These are phyloP conservation scores for Didymosphaeria variabile DNA, from an alignment of 2,329 filamentous ascomycete genomes.

Conservation along the genomic window DNA sequence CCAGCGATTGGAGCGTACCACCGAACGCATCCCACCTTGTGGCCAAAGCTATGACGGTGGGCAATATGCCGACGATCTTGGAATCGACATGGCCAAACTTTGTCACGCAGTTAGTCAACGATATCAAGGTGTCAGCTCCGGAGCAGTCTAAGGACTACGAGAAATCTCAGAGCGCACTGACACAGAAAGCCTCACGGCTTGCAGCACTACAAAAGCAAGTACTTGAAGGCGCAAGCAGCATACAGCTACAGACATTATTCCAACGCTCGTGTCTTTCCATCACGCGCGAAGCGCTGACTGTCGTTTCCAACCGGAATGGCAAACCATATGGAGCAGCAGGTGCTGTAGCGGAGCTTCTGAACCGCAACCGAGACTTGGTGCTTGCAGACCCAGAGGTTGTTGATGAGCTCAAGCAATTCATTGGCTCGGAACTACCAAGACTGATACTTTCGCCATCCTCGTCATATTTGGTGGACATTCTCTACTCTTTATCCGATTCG, in stretches of 20 bases:
- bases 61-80: slow-evolving; percentile 59
- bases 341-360: slow-evolving; percentile 63
- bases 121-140: slow-evolving; percentile 78
- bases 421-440: slow-evolving; percentile 64
- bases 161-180: slow-evolving; percentile 74
- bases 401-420: slow-evolving; percentile 54
- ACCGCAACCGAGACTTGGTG: slow-evolving; percentile 54
- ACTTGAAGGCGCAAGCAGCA: slow-evolving; percentile 19
- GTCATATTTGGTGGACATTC: slow-evolving; percentile 69
- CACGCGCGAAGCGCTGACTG: slow-evolving; percentile 59
- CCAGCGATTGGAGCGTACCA: slow-evolving; percentile 61
- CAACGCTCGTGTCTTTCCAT: slow-evolving; percentile 53
- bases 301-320: slow-evolving; percentile 65
- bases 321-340: slow-evolving; percentile 73
- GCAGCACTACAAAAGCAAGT: slow-evolving; percentile 61
- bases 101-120: slow-evolving; percentile 68
- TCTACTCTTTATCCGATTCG: slow-evolving; percentile 60
- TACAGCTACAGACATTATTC: slow-evolving; percentile 27
- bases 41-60: slow-evolving; percentile 52
- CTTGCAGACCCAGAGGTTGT: slow-evolving; percentile 55
- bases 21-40: slow-evolving; percentile 51
- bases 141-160: slow-evolving; percentile 82
- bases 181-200: slow-evolving; percentile 71
- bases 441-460: slow-evolving; percentile 76
- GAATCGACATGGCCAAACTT: slow-evolving; percentile 69